Evolutionary conservation across 176 grass and related monocot genomes (phyloP), one percentile per base, ranked within the genome.

Genomic region (Tuctoria greenei): DNA sequence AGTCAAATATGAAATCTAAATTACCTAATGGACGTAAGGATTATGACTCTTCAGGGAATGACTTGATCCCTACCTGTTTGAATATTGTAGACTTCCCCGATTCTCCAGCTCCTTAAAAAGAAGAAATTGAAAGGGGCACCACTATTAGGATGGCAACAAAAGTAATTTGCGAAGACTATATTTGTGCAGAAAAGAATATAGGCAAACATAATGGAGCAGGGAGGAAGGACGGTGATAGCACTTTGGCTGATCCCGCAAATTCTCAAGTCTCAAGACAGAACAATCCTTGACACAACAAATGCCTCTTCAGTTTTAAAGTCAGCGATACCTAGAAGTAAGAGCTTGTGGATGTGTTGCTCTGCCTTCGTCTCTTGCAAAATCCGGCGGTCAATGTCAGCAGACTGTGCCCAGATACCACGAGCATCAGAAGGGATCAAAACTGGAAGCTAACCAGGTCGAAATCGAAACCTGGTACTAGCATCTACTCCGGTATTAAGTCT

Each of bases 21-120:
- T 54, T 50, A 41, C 12, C 54, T 41, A 26, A 26, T 64, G 45
- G 38, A n/a, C 4, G 61, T 37, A 52, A 4, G 7, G 35, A 34
- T 66, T 42, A 71, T 26, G 65, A 72, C 61, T 82, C 14, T 77
- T 7, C 9, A 86, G 38, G 54, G 67, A 74, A 76, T 61, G 67
- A 47, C 16, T 50, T 37, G 49, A 71, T 39, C 28, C 43, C 78
- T 36, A 90, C 95, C 86, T 98, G 95, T 66, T 98, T 98, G 92
- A 98, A 98, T 64, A 98, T 98, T 63, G 95, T 98, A 68, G 95
- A 94, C 82, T 98, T 98, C 35, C 91, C 95, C 0, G 95, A 98
- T 90, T 98, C 95, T 34, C 95, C 95, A 25, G 95, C 91, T 72
- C 94, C 90, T 97, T 85, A n/a, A 31, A 79, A 80, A 61, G 18